Base-by-base conservation (phyloP, 1,139 yeast species). In the Yamadazyma sp. region DNA sequence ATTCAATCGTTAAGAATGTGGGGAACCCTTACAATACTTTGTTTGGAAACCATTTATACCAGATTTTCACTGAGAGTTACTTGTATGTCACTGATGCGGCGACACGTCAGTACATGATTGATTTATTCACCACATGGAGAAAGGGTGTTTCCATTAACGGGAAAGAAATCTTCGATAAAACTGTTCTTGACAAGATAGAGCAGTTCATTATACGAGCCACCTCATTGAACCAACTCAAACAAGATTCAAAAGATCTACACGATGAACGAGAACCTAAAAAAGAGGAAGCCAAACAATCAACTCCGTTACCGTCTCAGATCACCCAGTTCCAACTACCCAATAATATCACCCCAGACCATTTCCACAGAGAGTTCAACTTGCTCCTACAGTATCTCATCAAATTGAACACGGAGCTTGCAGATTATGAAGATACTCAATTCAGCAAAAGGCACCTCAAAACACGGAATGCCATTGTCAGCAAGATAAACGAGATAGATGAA, bases 1-100 rank as follows among this genome's bases (percentile, higher is more conserved):
- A 72, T 51, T 64, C 71, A 30, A 67, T 72, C 17, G 59, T 69
- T 49, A 71, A 71, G 48, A 69, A 62, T 50, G 58, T 70, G 32
- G 75, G 76, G 11, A 68, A 64, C 42, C 77, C 77, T 4, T 72
- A 69, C 51, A 69, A 67, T 46, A 47, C 66, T 31, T 49, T 69
- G 33, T 69, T 71, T 48, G 64, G 67, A 26, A 46, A 54, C 24
- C 59, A 61, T 40, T 49, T 72, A 36, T 67, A 59, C 53, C 56
- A 57, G 39, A 51, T 60, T 24, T 72, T 67, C 53, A 62, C 70
- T 7, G 70, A 66, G 33, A 60, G 71, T 2, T 72, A 69, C 47
- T 51, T 64, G 33, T 56, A 66, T 31, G 73, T 69, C 14, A 61
- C 69, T 18, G 75, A 69, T 45, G 63, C 67, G 2, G 54, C 59